Evolutionary conservation across 2,329 filamentous ascomycete species (phyloP), one percentile per base, ranked within the genome.

Genomic region (Trichoderma harzianum): DNA sequence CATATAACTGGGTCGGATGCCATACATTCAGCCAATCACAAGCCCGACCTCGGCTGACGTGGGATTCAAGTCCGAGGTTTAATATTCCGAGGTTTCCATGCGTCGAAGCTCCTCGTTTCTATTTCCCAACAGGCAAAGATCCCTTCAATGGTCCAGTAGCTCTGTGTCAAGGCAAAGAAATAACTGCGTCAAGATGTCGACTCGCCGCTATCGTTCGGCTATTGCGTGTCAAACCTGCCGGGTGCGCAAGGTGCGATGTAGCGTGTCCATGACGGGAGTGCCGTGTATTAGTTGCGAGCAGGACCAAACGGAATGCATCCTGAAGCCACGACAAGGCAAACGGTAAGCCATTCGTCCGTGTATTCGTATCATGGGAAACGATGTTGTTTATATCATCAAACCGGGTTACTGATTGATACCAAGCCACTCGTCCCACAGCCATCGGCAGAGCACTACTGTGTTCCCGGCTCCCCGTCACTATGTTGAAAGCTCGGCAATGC

Each of bases 261-360:
- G 67, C 57, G 67, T 62, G 24, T 69, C 67, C 12, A 69, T 69
- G 67, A 69, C 67, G 3, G 67, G 67, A 16, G 67, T 69, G 16
- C 67, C 67, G 30, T 69, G 67, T 53, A 69, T 69, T 62, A 69
- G 67, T 21, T 69, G 67, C 24, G 67, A 69, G n/a, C 67, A 69
- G 21, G 67, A 69, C 26, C 67, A 69, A 30, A 69, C 67, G 21
- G 67, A 69, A 47, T 69, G 67, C 57, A 28, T 69, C 21, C 51
- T 69, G 12, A 69, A 69, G 67, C 67, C 67, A n/a, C 53, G 67
- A 36, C 67, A 69, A 26, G 67, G 67, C 57, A 69, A 69, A 62
- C 39, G 67, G 67, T 69, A 62, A 69, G 67, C 16, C 28, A 53
- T 11, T 5, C 4, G 39, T 43, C n/a, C 34, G 28, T 60, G 16